Base-by-base conservation (phyloP, 768 basidiomycete species). In the Mycena crocata region DNA sequence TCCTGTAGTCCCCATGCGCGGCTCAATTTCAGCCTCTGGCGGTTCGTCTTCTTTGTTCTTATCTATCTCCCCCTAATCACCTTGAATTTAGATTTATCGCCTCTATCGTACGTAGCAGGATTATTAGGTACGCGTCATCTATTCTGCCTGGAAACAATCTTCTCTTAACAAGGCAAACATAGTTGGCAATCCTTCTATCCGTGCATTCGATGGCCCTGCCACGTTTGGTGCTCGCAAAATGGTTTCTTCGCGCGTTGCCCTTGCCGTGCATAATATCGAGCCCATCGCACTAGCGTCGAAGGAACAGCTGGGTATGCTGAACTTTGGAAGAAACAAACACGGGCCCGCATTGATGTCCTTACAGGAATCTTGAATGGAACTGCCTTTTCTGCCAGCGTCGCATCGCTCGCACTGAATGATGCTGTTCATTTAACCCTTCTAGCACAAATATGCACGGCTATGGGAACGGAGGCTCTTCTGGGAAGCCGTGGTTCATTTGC, bases 11-110 rank as follows among this genome's bases (percentile, higher is more conserved):
- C 93, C 93, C 23, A 82, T 94, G 15, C 85, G 93, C 34, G 89
- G 90, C 40, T 91, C 88, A 66, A 92, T 94, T 67, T 92, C 91
- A 32, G 90, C 93, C 21, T 91, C 89, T 23, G 93, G 93, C 76
- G 90, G 90, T 90, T 70, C 57, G 80, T 72, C 58, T 37, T 30
- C 50, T 40, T 39, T 37, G 21, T 35, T 50, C 39, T 62, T 46
- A 49, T 61, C 30, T 57, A 40, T 28, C 26, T 10, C 57, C 57
- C 30, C 37, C 61, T 66, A n/a, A 55, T 51, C 42, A 31, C 57
- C 44, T 68, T 28, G 15, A 49, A 28, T 32, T 26, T 51, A 75
- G 74, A 75, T 63, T 64, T 75, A 42, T 86, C 85, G 1, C 84
- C 86, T 17, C 73, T 88, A 39, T 87, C 86, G 0, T 88, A 88